Conservation (phyloP, 495 filamentous ascomycete species). For the Penicillium mononematosum region DNA sequence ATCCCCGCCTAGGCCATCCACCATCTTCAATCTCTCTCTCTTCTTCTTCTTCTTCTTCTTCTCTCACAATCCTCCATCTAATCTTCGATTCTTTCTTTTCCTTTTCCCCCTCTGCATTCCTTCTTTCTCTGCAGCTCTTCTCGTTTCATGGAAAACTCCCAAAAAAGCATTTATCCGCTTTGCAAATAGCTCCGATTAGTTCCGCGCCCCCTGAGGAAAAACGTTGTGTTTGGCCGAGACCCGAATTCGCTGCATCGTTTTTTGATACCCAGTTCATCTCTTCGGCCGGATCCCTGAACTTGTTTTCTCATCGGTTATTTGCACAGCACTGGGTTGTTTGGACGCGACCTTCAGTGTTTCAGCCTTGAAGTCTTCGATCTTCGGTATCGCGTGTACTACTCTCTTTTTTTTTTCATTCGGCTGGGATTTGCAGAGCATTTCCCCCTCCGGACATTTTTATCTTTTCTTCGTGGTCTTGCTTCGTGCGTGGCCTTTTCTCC, state of each 20-base stretch:
- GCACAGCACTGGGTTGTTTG: constrained; percentile 10
- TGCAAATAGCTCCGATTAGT: constrained; percentile 33
- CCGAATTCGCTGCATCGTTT: constrained; percentile 13
- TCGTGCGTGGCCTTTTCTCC: constrained; percentile 15
- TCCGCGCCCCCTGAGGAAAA: constrained; percentile 32
- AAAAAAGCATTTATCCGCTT: constrained; percentile 23
- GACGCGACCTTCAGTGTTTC: constrained; percentile 22
- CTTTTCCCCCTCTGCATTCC: constrained; percentile 32
- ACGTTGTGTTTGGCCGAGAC: constrained; percentile 28
- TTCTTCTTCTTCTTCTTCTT: constrained; percentile 23
- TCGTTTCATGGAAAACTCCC: constrained; percentile 18
- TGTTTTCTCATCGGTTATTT: constrained; percentile 8
- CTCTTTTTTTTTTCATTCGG: constrained; percentile 24
- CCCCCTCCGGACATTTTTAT: constrained; percentile 27
- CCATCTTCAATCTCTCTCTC: constrained; percentile 21
- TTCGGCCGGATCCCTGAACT: constrained; percentile 2
- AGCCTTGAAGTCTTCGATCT: constrained; percentile 12
- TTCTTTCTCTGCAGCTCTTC: constrained; percentile 37
- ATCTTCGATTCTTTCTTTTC: constrained; percentile 37
- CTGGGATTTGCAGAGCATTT: constrained; percentile 49
- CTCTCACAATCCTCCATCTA: constrained; percentile 19
- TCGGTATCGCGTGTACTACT: constrained; percentile 24
- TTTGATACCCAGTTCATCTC: constrained; percentile 5
- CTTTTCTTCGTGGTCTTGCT: constrained; percentile 19
- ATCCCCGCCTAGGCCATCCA: constrained; percentile 30